These are phyloP conservation scores for Fusarium lyarnte DNA, from an alignment of 2,329 filamentous ascomycete genomes.

Conservation along the genomic window DNA sequence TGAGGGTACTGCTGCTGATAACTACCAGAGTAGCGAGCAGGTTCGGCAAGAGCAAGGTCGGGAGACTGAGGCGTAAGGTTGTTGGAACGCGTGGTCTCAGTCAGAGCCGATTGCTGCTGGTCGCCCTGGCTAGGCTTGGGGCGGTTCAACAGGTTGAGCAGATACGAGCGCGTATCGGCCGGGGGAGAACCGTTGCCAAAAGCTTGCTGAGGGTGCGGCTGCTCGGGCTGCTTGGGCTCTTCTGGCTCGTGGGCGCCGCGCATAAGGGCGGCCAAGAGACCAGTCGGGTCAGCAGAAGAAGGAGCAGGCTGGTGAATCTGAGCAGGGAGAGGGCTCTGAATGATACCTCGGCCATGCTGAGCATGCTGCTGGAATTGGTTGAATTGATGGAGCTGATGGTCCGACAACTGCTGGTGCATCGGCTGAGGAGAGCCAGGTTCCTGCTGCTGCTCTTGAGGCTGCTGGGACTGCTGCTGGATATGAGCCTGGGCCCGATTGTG, in stretches of 20 bases:
- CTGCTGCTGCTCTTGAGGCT: constrained; percentile 30
- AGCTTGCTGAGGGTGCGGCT: constrained; percentile 42
- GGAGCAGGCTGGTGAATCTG: constrained; percentile 67
- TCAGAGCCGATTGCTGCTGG: constrained; percentile 50
- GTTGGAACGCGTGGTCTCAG: constrained; percentile 55
- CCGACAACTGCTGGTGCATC: constrained; percentile 38
- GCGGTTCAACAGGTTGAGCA: constrained; percentile 86
- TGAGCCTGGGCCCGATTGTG: constrained; percentile 34
- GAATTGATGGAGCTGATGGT: constrained; percentile 44
- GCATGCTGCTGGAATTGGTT: constrained; percentile 43
- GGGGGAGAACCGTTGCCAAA: constrained; percentile 63
- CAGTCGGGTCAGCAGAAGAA: constrained; percentile 64
- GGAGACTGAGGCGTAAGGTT: constrained; percentile 58
- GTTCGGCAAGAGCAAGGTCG: constrained; percentile 43
- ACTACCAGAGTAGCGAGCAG: constrained; percentile 43
- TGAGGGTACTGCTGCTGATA: constrained; percentile 44
- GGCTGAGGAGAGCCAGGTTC: constrained; percentile 33
- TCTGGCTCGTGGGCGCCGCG: constrained; percentile 64
- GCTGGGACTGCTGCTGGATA: constrained; percentile 26
- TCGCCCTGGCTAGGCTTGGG: constrained; percentile 73
- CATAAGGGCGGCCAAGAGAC: constrained; percentile 69
- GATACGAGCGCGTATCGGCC: constrained; percentile 81
- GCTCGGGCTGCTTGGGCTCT: constrained; percentile 46
- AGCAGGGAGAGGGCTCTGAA: constrained; percentile 45
- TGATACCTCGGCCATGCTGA: constrained; percentile 29